Base-by-base conservation (phyloP, 768 basidiomycete genomes). In the Astraeus odoratus region DNA sequence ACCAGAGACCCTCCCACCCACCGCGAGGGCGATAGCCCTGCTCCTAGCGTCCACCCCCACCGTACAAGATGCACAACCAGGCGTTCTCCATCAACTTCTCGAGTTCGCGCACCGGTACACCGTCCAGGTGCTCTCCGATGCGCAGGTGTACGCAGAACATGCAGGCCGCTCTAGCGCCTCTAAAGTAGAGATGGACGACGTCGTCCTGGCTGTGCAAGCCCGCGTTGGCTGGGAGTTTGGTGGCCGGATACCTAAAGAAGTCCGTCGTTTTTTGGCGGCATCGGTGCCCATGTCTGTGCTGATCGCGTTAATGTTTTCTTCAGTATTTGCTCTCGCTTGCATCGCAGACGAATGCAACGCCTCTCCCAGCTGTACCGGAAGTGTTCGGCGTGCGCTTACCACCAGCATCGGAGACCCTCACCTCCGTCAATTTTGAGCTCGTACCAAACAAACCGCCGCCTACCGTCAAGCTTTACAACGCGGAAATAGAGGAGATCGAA, bases 141-240 rank as follows among this genome's bases (percentile, higher is more conserved):
- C 87, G 24, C 80, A 80, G 51, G 85, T 90, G 16, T 92, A 92
- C 59, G 83, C 88, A 13, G 90, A 92, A 54, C 89, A 92, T 59
- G 89, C 85, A 16, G 85, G 86, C 12, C 74, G 81, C 35, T 61
- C 78, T 3, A 84, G 83, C 47, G 25, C 15, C 16, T 42, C 60
- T 40, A 89, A 85, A 67, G 72, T 92, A 44, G 88, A 90, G 51
- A 77, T 83, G 72, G 88, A 92, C 51, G 89, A 92, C 63, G 69
- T 87, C 38, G 75, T 78, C 3, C 71, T 92, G 31, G 86, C 88
- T 2, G 82, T 90, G 4, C 89, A 92, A 62, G 87, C 88, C 5
- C 80, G 89, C 46, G 90, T 92, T 4, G 90, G 89, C 34, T 92
- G 90, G 90, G 90, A 92, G 63, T 86, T 90, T 60, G 89, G 88